Evolutionary conservation across 2,329 filamentous ascomycete genomes (phyloP).

Genomic region (Apiospora marii): DNA sequence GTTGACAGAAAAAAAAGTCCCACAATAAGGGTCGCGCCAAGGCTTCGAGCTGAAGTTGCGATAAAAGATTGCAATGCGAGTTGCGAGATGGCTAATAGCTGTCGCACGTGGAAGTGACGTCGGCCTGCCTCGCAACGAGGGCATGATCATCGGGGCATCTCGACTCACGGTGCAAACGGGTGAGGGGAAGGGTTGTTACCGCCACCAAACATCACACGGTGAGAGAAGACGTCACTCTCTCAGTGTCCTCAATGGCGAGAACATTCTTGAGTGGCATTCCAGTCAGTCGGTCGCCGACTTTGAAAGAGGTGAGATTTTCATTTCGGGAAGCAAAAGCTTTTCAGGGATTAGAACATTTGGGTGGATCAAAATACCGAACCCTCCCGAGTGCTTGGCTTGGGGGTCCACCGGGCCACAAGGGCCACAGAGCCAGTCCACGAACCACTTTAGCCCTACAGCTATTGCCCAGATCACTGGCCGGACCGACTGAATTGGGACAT

Average conservation of each 20-base stretch:
- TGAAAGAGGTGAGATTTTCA: not conserved
- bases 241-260: not conserved
- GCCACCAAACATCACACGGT: not conserved
- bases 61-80: constrained; percentile 4
- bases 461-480: not conserved
- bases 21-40: constrained; percentile 16
- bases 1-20: not conserved
- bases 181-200: not conserved
- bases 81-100: constrained; percentile 15
- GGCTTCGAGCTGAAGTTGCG: constrained; percentile 4
- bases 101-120: constrained; percentile 1
- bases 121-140: not conserved
- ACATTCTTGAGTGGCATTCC: not conserved
- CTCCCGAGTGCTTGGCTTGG: constrained; percentile 20
- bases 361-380: constrained; percentile 18
- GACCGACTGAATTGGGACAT: not conserved
- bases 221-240: not conserved
- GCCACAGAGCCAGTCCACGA: not conserved
- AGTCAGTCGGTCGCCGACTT: not conserved
- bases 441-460: constrained; percentile 9
- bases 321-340: constrained; percentile 11
- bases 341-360: constrained; percentile 6
- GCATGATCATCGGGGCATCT: not conserved
- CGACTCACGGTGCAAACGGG: not conserved
- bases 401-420: not conserved